Conservation (phyloP, 1,139 yeast genomes). For the Hemisphaericaspora subhashii region DNA sequence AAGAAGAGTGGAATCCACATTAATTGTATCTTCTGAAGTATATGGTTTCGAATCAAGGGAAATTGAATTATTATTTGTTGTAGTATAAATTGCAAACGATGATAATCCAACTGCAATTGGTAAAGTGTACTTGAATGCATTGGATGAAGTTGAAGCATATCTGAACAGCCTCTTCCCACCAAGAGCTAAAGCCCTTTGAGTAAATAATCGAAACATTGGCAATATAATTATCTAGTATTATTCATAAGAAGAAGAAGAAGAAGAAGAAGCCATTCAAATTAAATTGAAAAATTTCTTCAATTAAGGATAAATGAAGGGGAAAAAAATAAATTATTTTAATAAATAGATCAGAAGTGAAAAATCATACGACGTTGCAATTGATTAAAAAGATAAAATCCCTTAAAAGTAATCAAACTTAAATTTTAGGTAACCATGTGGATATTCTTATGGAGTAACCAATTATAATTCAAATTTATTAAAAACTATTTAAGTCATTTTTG, state of each 20-base stretch:
- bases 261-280: not conserved
- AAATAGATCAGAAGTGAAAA: too few relatives aligned
- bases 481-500: too few relatives aligned
- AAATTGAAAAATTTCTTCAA: too few relatives aligned
- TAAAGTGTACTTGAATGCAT: not conserved
- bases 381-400: too few relatives aligned
- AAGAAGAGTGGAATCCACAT: slow-evolving; percentile 51
- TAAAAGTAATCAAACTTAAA: too few relatives aligned
- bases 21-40: slow-evolving; percentile 20
- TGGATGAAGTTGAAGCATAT: not conserved
- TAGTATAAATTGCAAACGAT: slow-evolving; percentile 6
- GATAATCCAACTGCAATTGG: slow-evolving; percentile 11
- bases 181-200: not conserved
- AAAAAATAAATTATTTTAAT: too few relatives aligned
- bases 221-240: too few relatives aligned
- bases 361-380: too few relatives aligned
- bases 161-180: not conserved
- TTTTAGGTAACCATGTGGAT: too few relatives aligned
- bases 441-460: too few relatives aligned
- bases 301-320: too few relatives aligned
- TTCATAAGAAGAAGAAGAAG: not conserved
- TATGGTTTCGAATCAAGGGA: slow-evolving; percentile 8
- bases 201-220: slow-evolving; percentile 6
- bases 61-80: slow-evolving; percentile 4
- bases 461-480: too few relatives aligned